These are phyloP conservation scores for Galerina sulciceps DNA, from an alignment of 768 basidiomycete species.

Conservation along the genomic window DNA sequence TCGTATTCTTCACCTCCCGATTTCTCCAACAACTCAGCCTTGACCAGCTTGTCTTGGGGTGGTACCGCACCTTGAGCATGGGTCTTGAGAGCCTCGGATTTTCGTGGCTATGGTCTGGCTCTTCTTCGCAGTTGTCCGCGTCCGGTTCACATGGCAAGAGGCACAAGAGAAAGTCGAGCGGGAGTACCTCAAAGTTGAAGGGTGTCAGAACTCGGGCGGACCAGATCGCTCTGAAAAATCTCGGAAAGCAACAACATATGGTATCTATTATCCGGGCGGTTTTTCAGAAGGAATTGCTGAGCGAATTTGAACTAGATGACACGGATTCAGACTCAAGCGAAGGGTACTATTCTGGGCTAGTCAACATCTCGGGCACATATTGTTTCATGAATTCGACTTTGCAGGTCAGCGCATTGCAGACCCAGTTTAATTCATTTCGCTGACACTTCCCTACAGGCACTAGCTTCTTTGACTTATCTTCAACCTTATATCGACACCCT, in stretches of 20 bases:
- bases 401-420: slow-evolving; percentile 54
- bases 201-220: slow-evolving; percentile 54
- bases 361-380: slow-evolving; percentile 94
- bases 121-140: slow-evolving; percentile 21
- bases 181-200: slow-evolving; percentile 20
- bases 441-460: slow-evolving; percentile 55
- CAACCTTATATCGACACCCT: slow-evolving; percentile 80
- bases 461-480: slow-evolving; percentile 86
- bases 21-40: slow-evolving; percentile 28
- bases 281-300: background rate
- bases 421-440: background rate
- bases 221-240: slow-evolving; percentile 52
- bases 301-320: background rate
- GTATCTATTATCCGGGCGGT: background rate
- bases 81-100: slow-evolving; percentile 62
- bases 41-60: slow-evolving; percentile 25
- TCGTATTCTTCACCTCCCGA: slow-evolving; percentile 47
- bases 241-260: slow-evolving; percentile 29
- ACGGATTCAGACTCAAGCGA: slow-evolving; percentile 30
- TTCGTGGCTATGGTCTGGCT: slow-evolving; percentile 70
- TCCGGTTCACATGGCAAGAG: slow-evolving; percentile 37
- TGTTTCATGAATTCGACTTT: slow-evolving; percentile 98
- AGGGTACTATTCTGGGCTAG: slow-evolving; percentile 83
- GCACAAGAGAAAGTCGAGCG: slow-evolving; percentile 50
- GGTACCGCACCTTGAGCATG: slow-evolving; percentile 42